Evolutionary conservation across 2,329 filamentous ascomycete species (phyloP).

Genomic region (Fusarium subtropicale): DNA sequence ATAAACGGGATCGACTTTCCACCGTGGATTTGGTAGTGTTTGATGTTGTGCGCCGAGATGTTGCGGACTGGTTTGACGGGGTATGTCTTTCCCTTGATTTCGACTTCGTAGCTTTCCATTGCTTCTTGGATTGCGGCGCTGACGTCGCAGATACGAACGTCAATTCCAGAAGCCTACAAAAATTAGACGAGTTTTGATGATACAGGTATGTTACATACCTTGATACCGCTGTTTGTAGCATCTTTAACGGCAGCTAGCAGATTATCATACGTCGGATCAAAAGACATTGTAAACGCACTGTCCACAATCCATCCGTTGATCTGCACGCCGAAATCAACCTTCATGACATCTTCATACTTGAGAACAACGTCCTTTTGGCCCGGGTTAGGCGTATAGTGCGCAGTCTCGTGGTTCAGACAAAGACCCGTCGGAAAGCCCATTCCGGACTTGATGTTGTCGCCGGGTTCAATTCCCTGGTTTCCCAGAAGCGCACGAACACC

Average conservation of each 20-base stretch:
- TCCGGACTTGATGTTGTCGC: constrained; percentile 78
- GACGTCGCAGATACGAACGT: constrained; percentile 85
- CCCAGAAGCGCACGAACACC: constrained; percentile 79
- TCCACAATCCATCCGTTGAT: constrained; percentile 82
- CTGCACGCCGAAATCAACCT: constrained; percentile 82
- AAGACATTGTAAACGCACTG: constrained; percentile 80
- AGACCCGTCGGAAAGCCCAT: constrained; percentile 87
- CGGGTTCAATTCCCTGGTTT: constrained; percentile 78
- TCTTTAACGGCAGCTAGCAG: constrained; percentile 77
- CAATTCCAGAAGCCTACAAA: constrained; percentile 74
- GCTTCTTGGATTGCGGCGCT: constrained; percentile 84
- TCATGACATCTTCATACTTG: constrained; percentile 77
- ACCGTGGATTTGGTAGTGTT: constrained; percentile 87
- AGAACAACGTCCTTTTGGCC: constrained; percentile 77
- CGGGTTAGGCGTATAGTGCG: constrained; percentile 85
- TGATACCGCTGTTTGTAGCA: constrained; percentile 85
- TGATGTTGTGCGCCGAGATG: constrained; percentile 86
- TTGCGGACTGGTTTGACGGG: constrained; percentile 85
- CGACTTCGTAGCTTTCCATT: constrained; percentile 91
- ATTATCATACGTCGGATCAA: constrained; percentile 78
- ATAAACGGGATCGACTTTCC: constrained; percentile 91
- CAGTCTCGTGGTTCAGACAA: constrained; percentile 82
- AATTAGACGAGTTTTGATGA: neutral
- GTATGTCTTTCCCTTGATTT: constrained; percentile 79
- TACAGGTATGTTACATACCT: constrained; percentile 48